Evolutionary conservation across 129 eudicot species (phyloP), one percentile per base, ranked within the genome.

Genomic region (Logfia minima): DNA sequence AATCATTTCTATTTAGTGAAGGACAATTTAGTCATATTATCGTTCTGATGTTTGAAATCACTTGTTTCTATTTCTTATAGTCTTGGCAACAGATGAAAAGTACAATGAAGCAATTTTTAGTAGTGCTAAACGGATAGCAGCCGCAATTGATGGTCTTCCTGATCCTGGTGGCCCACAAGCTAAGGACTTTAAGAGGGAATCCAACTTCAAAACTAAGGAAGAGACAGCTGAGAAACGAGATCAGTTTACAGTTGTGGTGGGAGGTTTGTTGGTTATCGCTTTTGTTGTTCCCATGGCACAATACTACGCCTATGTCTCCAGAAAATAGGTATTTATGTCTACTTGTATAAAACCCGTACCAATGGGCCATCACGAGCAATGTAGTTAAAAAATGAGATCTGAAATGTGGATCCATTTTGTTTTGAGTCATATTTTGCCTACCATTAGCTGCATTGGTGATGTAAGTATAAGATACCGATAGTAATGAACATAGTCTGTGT

Each of bases 241-340:
- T 26, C 99, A 95, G 68, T 95, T 95, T 84, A 89, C 95, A 32
- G 83, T 88, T 75, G 97, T 92, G 6, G 99, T 95, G 23, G 99
- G 99, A 76, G 99, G 99, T 61, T 84, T 95, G 82, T 86, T 95
- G 84, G 97, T 88, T 48, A 92, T 95, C 75, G 99, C 99, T 79
- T 95, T 95, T 65, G 97, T 95, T 77, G 99, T 95, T 81, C 99
- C 99, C 60, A 95, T 95, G 99, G 99, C 96, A 32, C 99, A 95
- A 85, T 95, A 91, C 85, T 95, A 82, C 71, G 99, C 99, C 14
- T 95, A 95, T 82, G 92, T 95, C 64, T 95, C 99, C 75, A 84
- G 43, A 88, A 95, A 91, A 77, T 89, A 87, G 65, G 31, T 68
- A 9, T 53, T 5, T 56, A 45, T 79, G 18, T 80, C 34, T 72